Conservation (phyloP, 345 rosid genomes). For the Eucalyptus regnans region DNA sequence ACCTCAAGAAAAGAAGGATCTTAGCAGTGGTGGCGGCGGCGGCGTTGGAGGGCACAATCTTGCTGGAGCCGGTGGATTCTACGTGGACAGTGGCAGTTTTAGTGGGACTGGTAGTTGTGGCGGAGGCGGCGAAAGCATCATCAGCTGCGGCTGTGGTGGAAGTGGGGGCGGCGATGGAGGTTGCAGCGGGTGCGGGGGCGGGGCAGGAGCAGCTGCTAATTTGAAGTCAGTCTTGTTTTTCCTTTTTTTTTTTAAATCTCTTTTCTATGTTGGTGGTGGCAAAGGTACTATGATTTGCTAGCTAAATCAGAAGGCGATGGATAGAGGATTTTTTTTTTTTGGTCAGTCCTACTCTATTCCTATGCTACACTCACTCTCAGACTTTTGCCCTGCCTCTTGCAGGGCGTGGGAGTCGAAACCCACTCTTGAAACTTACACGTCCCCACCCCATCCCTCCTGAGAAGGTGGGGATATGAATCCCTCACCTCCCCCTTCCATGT, state of each 20-base stretch:
- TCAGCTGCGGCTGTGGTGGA: background rate
- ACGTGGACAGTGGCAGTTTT: background rate
- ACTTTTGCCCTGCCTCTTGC: too few relatives aligned
- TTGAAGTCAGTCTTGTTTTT: background rate
- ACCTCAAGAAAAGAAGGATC: background rate
- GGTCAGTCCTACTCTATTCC: too few relatives aligned
- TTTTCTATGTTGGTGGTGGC: background rate
- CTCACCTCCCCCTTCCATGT: too few relatives aligned
- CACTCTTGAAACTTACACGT: too few relatives aligned
- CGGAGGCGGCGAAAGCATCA: background rate
- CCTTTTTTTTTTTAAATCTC: too few relatives aligned
- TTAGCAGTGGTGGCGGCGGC: background rate
- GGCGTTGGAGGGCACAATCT: background rate
- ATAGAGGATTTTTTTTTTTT: too few relatives aligned
- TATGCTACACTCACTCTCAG: too few relatives aligned
- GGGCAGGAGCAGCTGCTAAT: background rate
- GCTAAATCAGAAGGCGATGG: background rate
- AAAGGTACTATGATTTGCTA: background rate
- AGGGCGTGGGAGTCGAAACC: too few relatives aligned
- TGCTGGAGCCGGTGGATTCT: background rate
- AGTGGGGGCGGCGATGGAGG: background rate
- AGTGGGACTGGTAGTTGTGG: background rate
- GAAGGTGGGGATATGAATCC: too few relatives aligned
- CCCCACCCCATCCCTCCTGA: too few relatives aligned
- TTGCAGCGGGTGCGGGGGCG: background rate